These are phyloP conservation scores for Arxiozyma slooffiae DNA, from an alignment of 1,139 yeast genomes.

Conservation along the genomic window DNA sequence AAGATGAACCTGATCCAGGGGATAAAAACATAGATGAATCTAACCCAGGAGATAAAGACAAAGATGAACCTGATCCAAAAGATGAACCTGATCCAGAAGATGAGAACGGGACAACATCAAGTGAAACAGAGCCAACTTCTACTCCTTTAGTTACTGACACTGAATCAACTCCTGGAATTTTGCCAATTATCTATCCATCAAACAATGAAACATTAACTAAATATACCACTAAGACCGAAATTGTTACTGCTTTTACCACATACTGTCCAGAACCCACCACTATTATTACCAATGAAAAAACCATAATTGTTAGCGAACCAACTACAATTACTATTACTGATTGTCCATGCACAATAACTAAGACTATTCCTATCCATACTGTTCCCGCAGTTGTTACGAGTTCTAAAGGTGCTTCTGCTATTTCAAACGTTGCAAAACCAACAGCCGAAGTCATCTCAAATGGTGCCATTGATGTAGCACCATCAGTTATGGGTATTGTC, in stretches of 20 bases:
- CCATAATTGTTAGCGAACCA: slow-evolving; percentile 35
- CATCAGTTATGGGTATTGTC: slow-evolving; percentile 8
- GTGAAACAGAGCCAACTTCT: too few species aligned
- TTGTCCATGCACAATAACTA: slow-evolving; percentile 35
- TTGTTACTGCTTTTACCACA: slow-evolving; percentile 43
- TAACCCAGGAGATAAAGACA: too few species aligned
- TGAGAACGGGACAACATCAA: too few species aligned
- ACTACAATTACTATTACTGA: slow-evolving; percentile 33
- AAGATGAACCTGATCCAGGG: too few species aligned
- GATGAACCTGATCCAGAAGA: too few species aligned
- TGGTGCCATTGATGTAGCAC: slow-evolving; percentile 6
- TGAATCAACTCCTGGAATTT: not conserved
- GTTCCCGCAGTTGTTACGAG: not conserved
- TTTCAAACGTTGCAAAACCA: not conserved
- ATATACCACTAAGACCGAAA: slow-evolving; percentile 3
- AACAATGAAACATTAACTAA: slow-evolving; percentile 1
- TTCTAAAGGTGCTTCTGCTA: not conserved
- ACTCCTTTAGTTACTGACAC: too few species aligned
- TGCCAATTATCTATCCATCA: not conserved
- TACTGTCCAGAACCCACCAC: slow-evolving; percentile 45
- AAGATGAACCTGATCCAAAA: too few species aligned
- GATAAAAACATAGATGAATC: too few species aligned
- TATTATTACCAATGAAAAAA: slow-evolving; percentile 24
- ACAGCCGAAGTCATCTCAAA: not conserved
- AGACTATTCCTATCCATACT: slow-evolving; percentile 6